Conservation (phyloP, 495 filamentous ascomycete genomes). For the Aspergillus sparsus region DNA sequence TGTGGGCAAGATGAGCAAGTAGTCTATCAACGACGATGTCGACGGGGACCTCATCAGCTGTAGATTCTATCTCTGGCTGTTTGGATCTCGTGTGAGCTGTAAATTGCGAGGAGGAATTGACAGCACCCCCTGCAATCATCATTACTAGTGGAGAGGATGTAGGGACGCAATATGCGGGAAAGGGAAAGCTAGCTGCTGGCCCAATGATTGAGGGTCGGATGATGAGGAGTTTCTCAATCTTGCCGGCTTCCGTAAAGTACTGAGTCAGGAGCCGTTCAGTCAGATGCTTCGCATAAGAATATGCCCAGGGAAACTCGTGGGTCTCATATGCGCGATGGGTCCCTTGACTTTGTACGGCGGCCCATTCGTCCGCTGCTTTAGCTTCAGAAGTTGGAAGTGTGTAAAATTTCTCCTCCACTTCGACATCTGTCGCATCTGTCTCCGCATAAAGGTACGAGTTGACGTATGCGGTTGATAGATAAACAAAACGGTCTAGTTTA, state of each 20-base stretch:
- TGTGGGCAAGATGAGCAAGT: constrained; percentile 28
- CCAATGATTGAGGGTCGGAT: constrained; percentile 24
- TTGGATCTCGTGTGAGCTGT: constrained; percentile 18
- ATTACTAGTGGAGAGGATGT: constrained; percentile 7
- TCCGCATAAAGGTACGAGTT: constrained; percentile 8
- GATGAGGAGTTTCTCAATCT: constrained; percentile 14
- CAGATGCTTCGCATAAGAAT: constrained; percentile 27
- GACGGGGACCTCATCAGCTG: constrained; percentile 38
- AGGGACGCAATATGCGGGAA: constrained; percentile 12
- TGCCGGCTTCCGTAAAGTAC: not conserved
- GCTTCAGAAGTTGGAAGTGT: not conserved
- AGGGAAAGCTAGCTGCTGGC: constrained; percentile 17
- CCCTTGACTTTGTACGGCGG: constrained; percentile 3
- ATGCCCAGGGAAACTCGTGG: constrained; percentile 22
- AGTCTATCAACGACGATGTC: constrained; percentile 36
- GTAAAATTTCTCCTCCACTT: constrained; percentile 19
- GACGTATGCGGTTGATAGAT: not conserved
- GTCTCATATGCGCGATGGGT: constrained; percentile 10
- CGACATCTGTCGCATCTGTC: not conserved
- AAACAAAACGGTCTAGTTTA: not conserved
- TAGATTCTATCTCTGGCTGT: constrained; percentile 29
- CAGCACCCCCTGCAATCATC: not conserved
- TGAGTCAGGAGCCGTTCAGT: constrained; percentile 20
- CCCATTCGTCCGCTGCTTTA: not conserved
- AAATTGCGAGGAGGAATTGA: not conserved